Conservation (phyloP, 2,329 filamentous ascomycete species). For the Drechmeria coniospora region DNA sequence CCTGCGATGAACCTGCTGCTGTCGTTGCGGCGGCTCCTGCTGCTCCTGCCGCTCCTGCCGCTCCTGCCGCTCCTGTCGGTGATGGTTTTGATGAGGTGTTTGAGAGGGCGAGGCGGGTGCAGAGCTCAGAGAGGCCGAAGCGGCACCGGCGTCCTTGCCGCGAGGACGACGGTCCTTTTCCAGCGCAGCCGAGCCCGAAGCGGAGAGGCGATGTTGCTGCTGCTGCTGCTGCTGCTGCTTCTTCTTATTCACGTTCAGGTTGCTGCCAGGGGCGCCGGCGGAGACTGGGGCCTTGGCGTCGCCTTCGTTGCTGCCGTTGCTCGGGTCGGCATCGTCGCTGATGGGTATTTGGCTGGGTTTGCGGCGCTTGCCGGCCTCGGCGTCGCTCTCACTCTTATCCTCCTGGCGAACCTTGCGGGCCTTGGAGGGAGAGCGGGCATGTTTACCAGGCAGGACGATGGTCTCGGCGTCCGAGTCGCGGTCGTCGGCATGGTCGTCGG, state of each 20-base stretch:
- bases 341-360: not conserved
- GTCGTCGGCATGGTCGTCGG: constrained; percentile 29
- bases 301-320: constrained; percentile 20
- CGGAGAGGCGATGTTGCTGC: constrained; percentile 23
- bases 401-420: constrained; percentile 50
- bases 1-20: constrained; percentile 17
- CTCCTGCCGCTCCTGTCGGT: not conserved
- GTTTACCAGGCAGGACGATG: constrained; percentile 50
- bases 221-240: too few relatives aligned
- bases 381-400: constrained; percentile 43
- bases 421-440: constrained; percentile 49
- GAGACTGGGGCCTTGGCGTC: constrained; percentile 12
- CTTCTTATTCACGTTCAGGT: constrained; percentile 32
- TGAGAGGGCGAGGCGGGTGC: constrained; percentile 39
- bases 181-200: constrained; percentile 11
- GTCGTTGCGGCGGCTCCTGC: constrained; percentile 1
- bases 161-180: constrained; percentile 26
- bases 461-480: constrained; percentile 59
- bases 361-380: constrained; percentile 18
- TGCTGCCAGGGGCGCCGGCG: constrained; percentile 15
- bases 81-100: constrained; percentile 1
- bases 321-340: constrained; percentile 4
- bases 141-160: constrained; percentile 33
- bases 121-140: constrained; percentile 43
- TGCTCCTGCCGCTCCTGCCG: constrained; percentile 1